Conservation (phyloP, 2,329 filamentous ascomycete genomes). For the Talaromyces sp. region DNA sequence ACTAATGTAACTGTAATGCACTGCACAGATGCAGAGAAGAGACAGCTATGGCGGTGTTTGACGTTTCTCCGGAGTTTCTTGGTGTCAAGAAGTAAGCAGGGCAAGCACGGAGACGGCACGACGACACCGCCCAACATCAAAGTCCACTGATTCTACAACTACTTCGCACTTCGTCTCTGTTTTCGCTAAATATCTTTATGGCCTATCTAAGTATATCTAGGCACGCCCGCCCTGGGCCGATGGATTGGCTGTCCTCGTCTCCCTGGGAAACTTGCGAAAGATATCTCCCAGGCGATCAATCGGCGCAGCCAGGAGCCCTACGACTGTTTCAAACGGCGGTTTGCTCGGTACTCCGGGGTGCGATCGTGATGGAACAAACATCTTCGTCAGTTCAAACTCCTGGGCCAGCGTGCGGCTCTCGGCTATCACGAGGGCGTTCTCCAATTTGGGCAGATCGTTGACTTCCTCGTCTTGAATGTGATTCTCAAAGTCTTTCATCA, state of each 20-base stretch:
- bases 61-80: neutral
- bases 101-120: too few relatives aligned
- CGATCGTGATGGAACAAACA: constrained; percentile 46
- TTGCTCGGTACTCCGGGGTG: constrained; percentile 46
- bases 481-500: constrained; percentile 40
- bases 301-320: constrained; percentile 50
- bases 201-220: neutral
- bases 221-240: neutral
- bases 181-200: neutral
- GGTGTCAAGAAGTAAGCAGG: too few relatives aligned
- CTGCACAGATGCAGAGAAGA: neutral
- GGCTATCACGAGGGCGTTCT: constrained; percentile 32
- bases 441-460: constrained; percentile 44
- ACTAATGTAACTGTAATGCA: neutral
- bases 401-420: constrained; percentile 34
- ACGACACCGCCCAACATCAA: neutral
- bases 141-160: neutral
- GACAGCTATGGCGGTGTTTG: neutral
- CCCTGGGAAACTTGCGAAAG: constrained; percentile 36
- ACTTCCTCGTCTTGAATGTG: constrained; percentile 49
- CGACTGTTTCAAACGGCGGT: constrained; percentile 52
- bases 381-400: constrained; percentile 48
- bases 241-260: neutral
- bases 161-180: neutral
- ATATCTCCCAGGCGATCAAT: constrained; percentile 52